Percentiles rank a stretch among this genome's conserved stretches.
phyloP scores from a whole-genome alignment of 148 eudicot genomes.

The Agrostemma githago region DNA sequence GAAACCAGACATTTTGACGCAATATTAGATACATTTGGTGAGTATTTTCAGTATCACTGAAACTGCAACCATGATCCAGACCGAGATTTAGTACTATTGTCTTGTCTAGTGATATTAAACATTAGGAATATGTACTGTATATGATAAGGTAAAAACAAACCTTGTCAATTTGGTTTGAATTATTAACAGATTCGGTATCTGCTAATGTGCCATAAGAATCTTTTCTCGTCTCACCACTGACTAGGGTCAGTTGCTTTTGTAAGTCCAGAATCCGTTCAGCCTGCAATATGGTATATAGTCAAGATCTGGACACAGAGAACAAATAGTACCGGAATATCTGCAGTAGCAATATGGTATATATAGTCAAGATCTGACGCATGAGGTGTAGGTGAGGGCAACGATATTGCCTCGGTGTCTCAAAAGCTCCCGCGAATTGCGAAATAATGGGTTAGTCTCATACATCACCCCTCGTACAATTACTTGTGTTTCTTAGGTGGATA shows the following conservation, averaged over 20 bases:
- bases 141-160: slow-evolving; percentile 31
- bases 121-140: background rate
- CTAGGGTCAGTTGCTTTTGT: slow-evolving; percentile 83
- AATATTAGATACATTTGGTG: background rate
- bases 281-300: slow-evolving; percentile 35
- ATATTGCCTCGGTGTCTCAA: no score
- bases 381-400: background rate
- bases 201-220: slow-evolving; percentile 46
- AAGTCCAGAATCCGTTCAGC: slow-evolving; percentile 86
- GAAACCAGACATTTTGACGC: background rate
- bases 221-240: slow-evolving; percentile 55
- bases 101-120: background rate
- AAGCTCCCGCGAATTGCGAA: no score
- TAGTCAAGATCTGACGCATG: background rate
- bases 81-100: background rate
- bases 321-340: background rate
- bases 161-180: slow-evolving; percentile 65
- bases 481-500: background rate
- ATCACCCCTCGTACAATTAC: background rate
- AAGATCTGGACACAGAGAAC: background rate
- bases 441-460: background rate
- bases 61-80: background rate
- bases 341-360: background rate
- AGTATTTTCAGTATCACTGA: background rate
- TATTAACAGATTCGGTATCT: slow-evolving; percentile 54